phyloP scores from a whole-genome alignment of 1,139 yeast species.

The Scheffersomyces cryptocercus region DNA sequence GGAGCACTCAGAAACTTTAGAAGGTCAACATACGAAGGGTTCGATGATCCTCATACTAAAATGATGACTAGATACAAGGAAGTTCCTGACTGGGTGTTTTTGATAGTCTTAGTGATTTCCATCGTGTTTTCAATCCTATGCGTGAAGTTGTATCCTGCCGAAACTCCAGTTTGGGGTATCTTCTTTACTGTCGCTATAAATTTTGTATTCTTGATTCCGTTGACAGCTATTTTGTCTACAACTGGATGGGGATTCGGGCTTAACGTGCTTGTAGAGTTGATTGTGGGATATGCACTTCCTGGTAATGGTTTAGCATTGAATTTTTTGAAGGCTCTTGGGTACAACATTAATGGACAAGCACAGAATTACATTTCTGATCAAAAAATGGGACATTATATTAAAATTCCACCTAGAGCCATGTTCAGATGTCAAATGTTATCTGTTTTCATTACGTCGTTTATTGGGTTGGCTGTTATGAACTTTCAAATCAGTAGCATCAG shows the following conservation, averaged over 20 bases:
- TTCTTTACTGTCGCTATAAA: slow-evolving; percentile 34
- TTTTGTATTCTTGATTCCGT: slow-evolving; percentile 36
- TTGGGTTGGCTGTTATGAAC: slow-evolving; percentile 53
- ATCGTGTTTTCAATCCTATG: slow-evolving; percentile 23
- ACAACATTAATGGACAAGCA: slow-evolving; percentile 58
- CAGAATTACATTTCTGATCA: slow-evolving; percentile 55
- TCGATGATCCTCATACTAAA: slow-evolving; percentile 19
- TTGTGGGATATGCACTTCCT: slow-evolving; percentile 41
- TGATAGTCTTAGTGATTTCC: slow-evolving; percentile 17
- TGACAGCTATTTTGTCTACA: slow-evolving; percentile 37
- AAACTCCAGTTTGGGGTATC: slow-evolving; percentile 37
- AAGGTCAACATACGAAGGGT: slow-evolving; percentile 17
- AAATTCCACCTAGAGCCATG: slow-evolving; percentile 60
- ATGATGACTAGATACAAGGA: slow-evolving; percentile 23
- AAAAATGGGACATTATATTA: slow-evolving; percentile 62
- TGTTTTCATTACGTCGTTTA: slow-evolving; percentile 42
- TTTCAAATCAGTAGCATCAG: slow-evolving; percentile 51
- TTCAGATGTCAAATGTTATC: slow-evolving; percentile 60
- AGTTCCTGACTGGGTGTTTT: slow-evolving; percentile 24
- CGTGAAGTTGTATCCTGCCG: slow-evolving; percentile 33
- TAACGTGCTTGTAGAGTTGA: slow-evolving; percentile 40
- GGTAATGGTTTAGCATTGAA: slow-evolving; percentile 40
- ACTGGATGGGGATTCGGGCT: slow-evolving; percentile 41
- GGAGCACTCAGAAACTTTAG: slow-evolving; percentile 8
- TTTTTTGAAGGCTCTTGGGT: slow-evolving; percentile 39